Evolutionary conservation across 2,329 filamentous ascomycete species (phyloP).

Genomic region (Knoxdaviesia capensis): DNA sequence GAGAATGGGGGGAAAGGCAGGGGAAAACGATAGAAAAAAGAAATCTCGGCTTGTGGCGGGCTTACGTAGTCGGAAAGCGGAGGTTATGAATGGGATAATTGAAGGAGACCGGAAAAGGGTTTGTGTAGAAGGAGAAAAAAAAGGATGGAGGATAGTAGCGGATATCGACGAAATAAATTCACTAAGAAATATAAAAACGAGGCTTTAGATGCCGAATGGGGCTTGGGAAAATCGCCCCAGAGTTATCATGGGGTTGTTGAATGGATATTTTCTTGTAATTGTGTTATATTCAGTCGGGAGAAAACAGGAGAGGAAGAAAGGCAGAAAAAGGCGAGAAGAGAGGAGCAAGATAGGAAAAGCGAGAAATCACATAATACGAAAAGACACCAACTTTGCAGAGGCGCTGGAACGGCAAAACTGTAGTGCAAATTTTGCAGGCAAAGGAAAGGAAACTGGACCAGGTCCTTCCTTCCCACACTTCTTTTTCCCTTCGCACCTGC

Average conservation of each 20-base stretch:
- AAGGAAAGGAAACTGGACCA: not conserved
- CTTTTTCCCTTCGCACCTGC: no score
- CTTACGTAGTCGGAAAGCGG: not conserved
- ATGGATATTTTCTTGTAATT: no score
- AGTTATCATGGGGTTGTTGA: no score
- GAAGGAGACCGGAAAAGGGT: not conserved
- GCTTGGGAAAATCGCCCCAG: no score
- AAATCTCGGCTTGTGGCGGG: not conserved
- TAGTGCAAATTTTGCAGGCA: not conserved
- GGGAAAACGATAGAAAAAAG: not conserved
- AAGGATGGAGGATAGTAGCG: not conserved
- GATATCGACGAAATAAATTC: not conserved
- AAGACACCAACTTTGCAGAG: slow-evolving; percentile 1
- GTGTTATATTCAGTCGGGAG: not conserved
- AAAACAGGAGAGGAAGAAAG: not conserved
- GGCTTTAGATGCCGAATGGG: no score
- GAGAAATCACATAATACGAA: not conserved
- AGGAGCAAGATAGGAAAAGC: not conserved
- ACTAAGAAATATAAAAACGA: not conserved
- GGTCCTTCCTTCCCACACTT: not conserved
- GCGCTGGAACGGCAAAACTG: slow-evolving; percentile 4
- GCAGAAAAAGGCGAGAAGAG: not conserved
- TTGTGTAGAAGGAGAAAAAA: not conserved
- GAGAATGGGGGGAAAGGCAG: no score
- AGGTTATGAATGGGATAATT: not conserved